Conservation (phyloP, 1,139 yeast genomes). For the Arxiozyma slooffiae region DNA sequence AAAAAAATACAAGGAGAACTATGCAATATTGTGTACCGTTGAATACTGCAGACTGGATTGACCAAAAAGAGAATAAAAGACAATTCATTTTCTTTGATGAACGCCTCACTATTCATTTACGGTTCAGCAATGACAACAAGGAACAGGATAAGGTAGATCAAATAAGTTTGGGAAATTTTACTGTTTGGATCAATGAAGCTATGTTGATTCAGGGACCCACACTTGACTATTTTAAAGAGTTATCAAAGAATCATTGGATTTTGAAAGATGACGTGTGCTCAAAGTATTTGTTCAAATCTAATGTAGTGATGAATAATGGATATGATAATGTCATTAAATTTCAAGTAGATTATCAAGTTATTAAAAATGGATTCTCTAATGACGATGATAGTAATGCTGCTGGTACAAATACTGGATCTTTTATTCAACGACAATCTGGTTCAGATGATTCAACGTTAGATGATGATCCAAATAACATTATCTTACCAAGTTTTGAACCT, state of each 20-base stretch:
- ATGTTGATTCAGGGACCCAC: constrained; percentile 5
- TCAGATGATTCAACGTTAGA: background rate
- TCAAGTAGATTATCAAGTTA: constrained; percentile 9
- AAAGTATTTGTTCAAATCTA: constrained; percentile 21
- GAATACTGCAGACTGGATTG: background rate
- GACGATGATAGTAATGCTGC: background rate
- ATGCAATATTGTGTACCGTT: background rate
- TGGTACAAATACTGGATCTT: too few species aligned
- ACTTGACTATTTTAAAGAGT: constrained; percentile 6
- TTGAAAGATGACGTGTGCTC: constrained; percentile 15
- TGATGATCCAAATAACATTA: constrained; percentile 8
- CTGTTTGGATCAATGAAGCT: constrained; percentile 26
- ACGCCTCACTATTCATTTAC: constrained; percentile 15
- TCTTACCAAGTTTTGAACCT: constrained; percentile 21
- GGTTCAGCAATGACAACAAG: constrained; percentile 3
- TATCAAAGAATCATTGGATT: constrained; percentile 10
- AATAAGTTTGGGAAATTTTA: constrained; percentile 8
- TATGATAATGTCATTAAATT: constrained; percentile 22
- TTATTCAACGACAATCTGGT: too few species aligned
- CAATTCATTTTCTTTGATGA: constrained; percentile 28
- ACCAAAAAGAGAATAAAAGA: constrained; percentile 12
- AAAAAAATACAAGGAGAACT: background rate
- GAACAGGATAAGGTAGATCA: background rate
- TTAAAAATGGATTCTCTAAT: background rate
- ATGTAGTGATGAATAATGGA: constrained; percentile 29